Base-by-base conservation (phyloP, 495 filamentous ascomycete species). In the Platismatia glauca region DNA sequence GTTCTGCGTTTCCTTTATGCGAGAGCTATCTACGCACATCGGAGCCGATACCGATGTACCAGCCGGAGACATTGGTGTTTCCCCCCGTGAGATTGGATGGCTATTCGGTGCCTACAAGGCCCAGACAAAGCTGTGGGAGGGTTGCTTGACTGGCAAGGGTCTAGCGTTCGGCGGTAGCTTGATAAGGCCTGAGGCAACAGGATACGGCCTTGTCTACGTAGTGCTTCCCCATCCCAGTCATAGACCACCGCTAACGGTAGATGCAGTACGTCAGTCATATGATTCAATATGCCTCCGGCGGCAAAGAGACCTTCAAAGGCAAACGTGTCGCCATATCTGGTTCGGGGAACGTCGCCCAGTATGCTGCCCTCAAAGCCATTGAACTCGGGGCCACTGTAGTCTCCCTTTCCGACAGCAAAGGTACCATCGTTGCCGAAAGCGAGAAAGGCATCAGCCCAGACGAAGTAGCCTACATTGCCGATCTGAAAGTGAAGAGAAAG, bases 281-380 rank as follows among this genome's bases (percentile, higher is more conserved):
- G 94, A 89, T 97, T 75, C 79, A 84, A 70, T 85, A 95, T 75
- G 89, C 87, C 68, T 81, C 84, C 31, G 78, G 79, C 63, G 91
- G 91, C 76, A 85, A 88, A 73, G 90, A 95, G 73, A 83, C 82
- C 69, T 95, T 96, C 82, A 76, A 81, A 58, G 94, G 91, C 73
- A 97, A 97, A 82, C 87, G 86, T 52, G 94, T 98, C 62, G 90
- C 92, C 72, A 88, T 98, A 78, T 96, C 94, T 50, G 94, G 94
- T 60, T 97, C 94, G 65, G 94, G 94, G 62, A 98, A 98, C 79
- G 94, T 98, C 57, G 94, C 94, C 57, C 94, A 98, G 81, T 97
- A 92, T 81, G 91, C 94, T 24, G 94, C 94, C 12, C 86, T 98
- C 64, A 98, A 98, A 81, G 87, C 84, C 76, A 91, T 97, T 72